Conservation (phyloP, 2,329 filamentous ascomycete genomes). For the Cladophialophora carrionii region DNA sequence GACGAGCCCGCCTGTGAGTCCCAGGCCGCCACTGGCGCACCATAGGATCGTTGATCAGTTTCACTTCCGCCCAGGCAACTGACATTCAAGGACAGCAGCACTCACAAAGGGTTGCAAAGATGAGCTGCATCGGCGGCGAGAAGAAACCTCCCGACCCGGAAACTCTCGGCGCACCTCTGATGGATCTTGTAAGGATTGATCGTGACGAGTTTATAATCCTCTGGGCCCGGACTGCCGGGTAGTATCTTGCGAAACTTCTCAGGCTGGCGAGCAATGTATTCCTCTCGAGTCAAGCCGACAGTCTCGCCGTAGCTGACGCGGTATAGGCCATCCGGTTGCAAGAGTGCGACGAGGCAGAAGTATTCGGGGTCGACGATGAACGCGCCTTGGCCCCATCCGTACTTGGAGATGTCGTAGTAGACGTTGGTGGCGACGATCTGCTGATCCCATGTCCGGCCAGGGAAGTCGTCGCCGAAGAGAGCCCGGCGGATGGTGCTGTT, state of each 20-base stretch:
- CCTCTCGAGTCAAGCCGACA: conserved; percentile 56
- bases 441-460: conserved; percentile 19
- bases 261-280: conserved; percentile 59
- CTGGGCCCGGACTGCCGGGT: conserved; percentile 62
- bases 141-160: conserved; percentile 61
- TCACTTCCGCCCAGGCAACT: neutral
- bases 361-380: conserved; percentile 65
- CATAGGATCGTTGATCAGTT: neutral
- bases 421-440: conserved; percentile 31
- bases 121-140: conserved; percentile 66
- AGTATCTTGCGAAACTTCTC: conserved; percentile 62
- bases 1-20: conserved; percentile 66
- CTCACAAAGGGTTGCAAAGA: conserved; percentile 43
- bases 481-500: conserved; percentile 46
- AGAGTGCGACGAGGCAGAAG: conserved; percentile 65
- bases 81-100: neutral
- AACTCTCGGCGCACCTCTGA: conserved; percentile 61
- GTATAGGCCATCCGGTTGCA: conserved; percentile 63
- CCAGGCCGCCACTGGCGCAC: conserved; percentile 59
- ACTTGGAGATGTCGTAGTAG: conserved; percentile 6
- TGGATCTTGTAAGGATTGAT: conserved; percentile 66
- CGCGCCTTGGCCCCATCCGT: neutral
- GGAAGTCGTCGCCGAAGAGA: conserved; percentile 26
- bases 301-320: conserved; percentile 66
- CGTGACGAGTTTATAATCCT: conserved; percentile 60